Evolutionary conservation across 345 rosid genomes (phyloP), one percentile per base, ranked within the genome.

Genomic region (Diplotaxis tenuifolia): DNA sequence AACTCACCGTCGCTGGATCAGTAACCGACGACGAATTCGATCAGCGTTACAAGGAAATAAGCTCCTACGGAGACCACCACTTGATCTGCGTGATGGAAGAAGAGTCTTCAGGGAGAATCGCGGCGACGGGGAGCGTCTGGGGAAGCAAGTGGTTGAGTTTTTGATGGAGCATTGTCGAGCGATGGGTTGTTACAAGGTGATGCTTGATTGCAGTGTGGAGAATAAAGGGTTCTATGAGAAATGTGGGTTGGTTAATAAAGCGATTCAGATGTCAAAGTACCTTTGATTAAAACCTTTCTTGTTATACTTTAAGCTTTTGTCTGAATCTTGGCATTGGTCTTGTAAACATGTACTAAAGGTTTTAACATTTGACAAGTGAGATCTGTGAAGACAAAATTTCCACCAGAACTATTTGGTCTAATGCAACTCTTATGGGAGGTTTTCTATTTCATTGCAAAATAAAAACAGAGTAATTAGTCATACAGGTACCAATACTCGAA

Each of bases 1-100:
- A 92, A 70, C 82, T 92, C 21, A 84, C 79, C 38, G 83, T 84
- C 68, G 78, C 86, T 4, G 88, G 83, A 74, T 76, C 86, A 16
- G 83, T 92, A 4, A 85, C 97, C 6, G 96, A 88, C 76, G 78
- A 87, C 45, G 89, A 85, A 52, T 95, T 90, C 25, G 83, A 84
- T 49, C 67, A 63, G 2, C 86, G 91, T 12, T 88, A 90, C 71
- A 79, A 77, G 16, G 92, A 92, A 66, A 87, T 92, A 16, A 86
- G 73, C 11, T 79, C 76, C 10, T 75, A 77, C 21, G 92, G 96
- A 0, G 89, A 95, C 67, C 89, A 88, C 79, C 97, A 91, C 69
- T 63, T 89, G 73, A 79, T 91, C 31, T 89, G 96, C 67, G 96
- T 94, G 50, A 87, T 91, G 18, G 97, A 94, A 82, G 98, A 91